Evolutionary conservation across 495 filamentous ascomycete species (phyloP), one percentile per base, ranked within the genome.

Genomic region (Penicillium atrosanguineum): DNA sequence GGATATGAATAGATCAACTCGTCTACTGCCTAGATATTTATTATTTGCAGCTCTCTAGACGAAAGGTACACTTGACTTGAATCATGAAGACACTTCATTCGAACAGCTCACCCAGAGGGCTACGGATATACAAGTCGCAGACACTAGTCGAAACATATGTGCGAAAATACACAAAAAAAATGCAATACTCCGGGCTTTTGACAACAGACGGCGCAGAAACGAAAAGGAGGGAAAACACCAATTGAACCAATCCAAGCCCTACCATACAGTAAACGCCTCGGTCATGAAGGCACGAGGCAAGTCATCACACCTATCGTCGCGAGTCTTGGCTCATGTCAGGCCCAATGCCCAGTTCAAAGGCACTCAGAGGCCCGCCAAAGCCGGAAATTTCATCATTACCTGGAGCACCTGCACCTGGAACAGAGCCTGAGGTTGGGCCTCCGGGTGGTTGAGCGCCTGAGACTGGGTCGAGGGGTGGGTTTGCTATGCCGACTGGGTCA

Each of bases 401-500:
- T 20, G 46, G 20, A 37, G 48, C 37, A 46, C 58, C 29, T 20
- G 12, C 68, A 80, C 77, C 52, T 68, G 50, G 15, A 16, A 52
- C 44, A 14, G 48, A 43, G 6, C 8, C 37, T n/a, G 47, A 7
- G 19, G 45, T 47, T 23, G 45, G 23, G 21, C 42, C 50, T 21
- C 16, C 14, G 25, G 50, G 14, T 28, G 36, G 29, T 45, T 41
- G 48, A 15, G 50, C 20, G 2, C 40, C 23, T 20, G 44, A 23
- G 8, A 25, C 44, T 3, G 47, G 60, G 41, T 16, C 36, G 15
- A 40, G 57, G 40, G 61, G 55, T 23, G 50, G 51, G 26, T 16
- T 49, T 6, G 20, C 53, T 25, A 26, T 58, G 36, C 66, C 64
- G 29, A 74, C 49, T 5, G 88, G 89, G 56, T 91, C 87, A 71